These are phyloP conservation scores for Coniferiporia weirii DNA, from an alignment of 1,284 basidiomycete genomes.

Conservation along the genomic window DNA sequence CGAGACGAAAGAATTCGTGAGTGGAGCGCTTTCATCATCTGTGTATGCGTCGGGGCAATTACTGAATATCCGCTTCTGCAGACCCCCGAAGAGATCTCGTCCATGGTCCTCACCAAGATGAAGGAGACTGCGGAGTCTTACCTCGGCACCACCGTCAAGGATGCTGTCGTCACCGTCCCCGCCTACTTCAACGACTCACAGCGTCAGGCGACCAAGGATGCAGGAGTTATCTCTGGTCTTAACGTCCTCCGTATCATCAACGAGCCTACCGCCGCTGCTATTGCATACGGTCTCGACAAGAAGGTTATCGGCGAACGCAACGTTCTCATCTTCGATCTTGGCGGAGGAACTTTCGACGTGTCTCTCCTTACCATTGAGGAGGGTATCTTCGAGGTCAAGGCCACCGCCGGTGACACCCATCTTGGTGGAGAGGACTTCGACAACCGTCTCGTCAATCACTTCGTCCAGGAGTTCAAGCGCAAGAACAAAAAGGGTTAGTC, in stretches of 20 bases:
- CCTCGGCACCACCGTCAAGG: slow-evolving; percentile 77
- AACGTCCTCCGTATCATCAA: slow-evolving; percentile 97
- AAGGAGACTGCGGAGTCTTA: slow-evolving; percentile 98
- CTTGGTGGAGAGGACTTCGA: slow-evolving; percentile 99
- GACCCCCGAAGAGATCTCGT: slow-evolving; percentile 95
- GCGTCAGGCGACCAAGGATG: slow-evolving; percentile 94
- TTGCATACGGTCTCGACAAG: slow-evolving; percentile 93
- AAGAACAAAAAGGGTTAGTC: slow-evolving; percentile 90
- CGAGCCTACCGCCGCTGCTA: slow-evolving; percentile 92
- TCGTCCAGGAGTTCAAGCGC: slow-evolving; percentile 97
- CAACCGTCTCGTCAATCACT: slow-evolving; percentile 97
- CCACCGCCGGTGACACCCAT: slow-evolving; percentile 98
- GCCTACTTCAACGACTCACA: slow-evolving; percentile 99
- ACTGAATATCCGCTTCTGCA: slow-evolving; percentile 28
- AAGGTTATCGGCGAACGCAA: slow-evolving; percentile 86
- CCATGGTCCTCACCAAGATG: slow-evolving; percentile 98
- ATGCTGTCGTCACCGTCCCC: slow-evolving; percentile 93
- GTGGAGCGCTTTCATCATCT: slow-evolving; percentile 30
- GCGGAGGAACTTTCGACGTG: slow-evolving; percentile 99
- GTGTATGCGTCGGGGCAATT: slow-evolving; percentile 9
- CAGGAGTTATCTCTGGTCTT: slow-evolving; percentile 84
- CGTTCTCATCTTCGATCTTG: slow-evolving; percentile 96
- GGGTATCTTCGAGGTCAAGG: slow-evolving; percentile 99
- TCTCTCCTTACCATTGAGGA: slow-evolving; percentile 97
- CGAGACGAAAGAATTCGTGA: slow-evolving; percentile 87